These are phyloP conservation scores for Nemania diffusa DNA, from an alignment of 2,329 filamentous ascomycete genomes.

Conservation along the genomic window DNA sequence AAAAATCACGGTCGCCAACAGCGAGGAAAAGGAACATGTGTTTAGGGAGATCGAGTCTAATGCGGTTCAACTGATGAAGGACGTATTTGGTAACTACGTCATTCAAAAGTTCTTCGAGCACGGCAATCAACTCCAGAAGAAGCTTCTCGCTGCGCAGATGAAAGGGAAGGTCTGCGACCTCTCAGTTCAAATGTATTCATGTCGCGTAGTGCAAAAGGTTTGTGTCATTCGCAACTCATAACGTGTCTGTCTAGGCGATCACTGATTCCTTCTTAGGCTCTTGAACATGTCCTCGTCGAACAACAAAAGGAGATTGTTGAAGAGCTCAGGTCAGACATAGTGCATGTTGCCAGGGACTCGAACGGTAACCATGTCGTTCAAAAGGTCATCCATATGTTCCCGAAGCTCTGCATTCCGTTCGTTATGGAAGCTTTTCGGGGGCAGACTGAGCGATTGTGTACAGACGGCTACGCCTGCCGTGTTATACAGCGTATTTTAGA, in stretches of 20 bases:
- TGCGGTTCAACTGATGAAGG: constrained; percentile 88
- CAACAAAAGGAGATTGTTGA: constrained; percentile 86
- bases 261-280: constrained; percentile 66
- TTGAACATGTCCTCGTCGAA: constrained; percentile 91
- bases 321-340: constrained; percentile 80
- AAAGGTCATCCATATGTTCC: constrained; percentile 86
- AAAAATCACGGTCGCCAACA: constrained; percentile 91
- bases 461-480: constrained; percentile 87
- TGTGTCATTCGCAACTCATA: constrained; percentile 33
- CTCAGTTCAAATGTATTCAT: constrained; percentile 91
- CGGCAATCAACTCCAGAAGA: constrained; percentile 93
- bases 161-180: constrained; percentile 82
- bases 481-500: constrained; percentile 94
- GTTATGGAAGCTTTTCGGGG: constrained; percentile 83
- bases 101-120: constrained; percentile 98
- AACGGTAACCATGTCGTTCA: constrained; percentile 98
- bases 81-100: constrained; percentile 98
- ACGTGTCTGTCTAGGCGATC: background rate
- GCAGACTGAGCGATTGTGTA: constrained; percentile 77
- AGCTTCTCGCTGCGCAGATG: constrained; percentile 85
- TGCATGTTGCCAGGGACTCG: constrained; percentile 83
- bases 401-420: constrained; percentile 81
- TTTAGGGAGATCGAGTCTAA: constrained; percentile 90
- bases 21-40: constrained; percentile 91
- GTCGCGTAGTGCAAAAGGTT: constrained; percentile 94